Percentiles rank a stretch among this genome's conserved stretches.
phyloP scores from a whole-genome alignment of 108 stramenopile species.

The Bacterosira constricta region DNA sequence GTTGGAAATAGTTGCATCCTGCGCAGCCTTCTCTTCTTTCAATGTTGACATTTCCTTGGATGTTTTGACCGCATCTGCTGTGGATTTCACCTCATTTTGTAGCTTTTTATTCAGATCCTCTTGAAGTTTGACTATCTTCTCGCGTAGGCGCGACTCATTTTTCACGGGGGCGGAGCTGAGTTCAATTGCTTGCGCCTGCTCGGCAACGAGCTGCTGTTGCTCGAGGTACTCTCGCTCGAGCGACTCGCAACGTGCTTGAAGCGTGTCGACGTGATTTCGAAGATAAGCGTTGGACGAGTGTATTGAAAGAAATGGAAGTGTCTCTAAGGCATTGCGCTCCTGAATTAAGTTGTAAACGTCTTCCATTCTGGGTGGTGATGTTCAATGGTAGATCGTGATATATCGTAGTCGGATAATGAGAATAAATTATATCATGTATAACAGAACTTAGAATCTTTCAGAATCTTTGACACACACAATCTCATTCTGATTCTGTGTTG shows the following conservation, averaged over 20 bases:
- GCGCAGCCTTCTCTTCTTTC: conserved; percentile 52
- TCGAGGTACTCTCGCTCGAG: conserved; percentile 65
- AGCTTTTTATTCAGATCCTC: conserved; percentile 62
- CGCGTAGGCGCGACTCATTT: conserved; percentile 56
- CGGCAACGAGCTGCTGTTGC: conserved; percentile 37
- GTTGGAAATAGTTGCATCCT: conserved; percentile 56
- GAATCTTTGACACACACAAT: no score
- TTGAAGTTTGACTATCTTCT: conserved; percentile 77
- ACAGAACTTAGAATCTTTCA: no score
- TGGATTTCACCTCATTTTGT: conserved; percentile 48
- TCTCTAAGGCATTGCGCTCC: conserved; percentile 74
- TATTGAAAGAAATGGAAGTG: conserved; percentile 71
- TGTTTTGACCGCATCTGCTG: conserved; percentile 43
- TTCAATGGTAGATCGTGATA: no score
- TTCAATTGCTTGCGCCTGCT: conserved; percentile 33
- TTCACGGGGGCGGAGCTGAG: conserved; percentile 16
- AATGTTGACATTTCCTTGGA: conserved; percentile 50
- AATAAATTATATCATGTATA: no score
- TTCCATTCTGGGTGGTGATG: conserved; percentile 53
- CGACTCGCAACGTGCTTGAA: conserved; percentile 65
- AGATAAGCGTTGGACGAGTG: conserved; percentile 71
- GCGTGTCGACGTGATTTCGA: conserved; percentile 61
- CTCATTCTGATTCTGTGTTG: no score
- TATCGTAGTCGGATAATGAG: no score
- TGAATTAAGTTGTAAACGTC: conserved; percentile 52